Percentiles rank a stretch among this genome's conserved stretches.
Evolutionary conservation across 306 rosid species (phyloP).

Genomic region (Elaeagnus macrophylla): DNA sequence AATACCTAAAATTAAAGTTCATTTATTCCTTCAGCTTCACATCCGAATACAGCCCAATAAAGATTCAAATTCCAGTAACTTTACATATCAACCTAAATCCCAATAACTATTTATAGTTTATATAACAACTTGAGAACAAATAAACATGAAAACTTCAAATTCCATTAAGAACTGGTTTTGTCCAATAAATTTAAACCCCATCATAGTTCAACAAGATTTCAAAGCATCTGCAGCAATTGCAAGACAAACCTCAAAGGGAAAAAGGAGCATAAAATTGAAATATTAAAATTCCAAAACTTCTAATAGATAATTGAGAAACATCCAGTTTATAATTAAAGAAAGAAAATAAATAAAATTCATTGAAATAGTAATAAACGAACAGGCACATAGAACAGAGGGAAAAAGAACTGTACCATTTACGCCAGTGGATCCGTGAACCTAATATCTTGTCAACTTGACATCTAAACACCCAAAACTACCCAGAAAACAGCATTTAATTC

Average conservation of each 20-base stretch:
- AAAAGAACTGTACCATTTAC: conserved; percentile 30
- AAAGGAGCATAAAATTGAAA: not conserved
- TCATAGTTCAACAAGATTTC: too few species aligned
- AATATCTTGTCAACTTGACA: conserved; percentile 14
- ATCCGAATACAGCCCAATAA: conserved; percentile 4
- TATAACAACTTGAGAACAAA: not conserved
- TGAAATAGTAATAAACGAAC: not conserved
- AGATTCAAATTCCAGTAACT: not conserved
- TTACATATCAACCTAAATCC: not conserved
- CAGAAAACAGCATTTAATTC: conserved; percentile 27
- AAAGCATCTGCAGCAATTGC: not conserved
- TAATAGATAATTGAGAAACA: not conserved
- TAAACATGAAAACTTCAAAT: too few species aligned
- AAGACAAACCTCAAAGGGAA: too few species aligned
- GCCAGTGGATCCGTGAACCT: conserved; percentile 18
- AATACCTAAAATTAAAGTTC: not conserved
- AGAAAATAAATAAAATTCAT: not conserved
- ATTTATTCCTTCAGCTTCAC: conserved; percentile 1
- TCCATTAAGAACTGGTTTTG: not conserved
- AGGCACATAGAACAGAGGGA: not conserved
- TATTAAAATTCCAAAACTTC: not conserved
- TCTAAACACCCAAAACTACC: conserved; percentile 15
- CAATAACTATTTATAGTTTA: not conserved
- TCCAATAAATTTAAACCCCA: not conserved
- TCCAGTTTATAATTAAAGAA: not conserved